phyloP scores from a whole-genome alignment of 2,329 filamentous ascomycete species.

The Plenodomus tracheiphilus region DNA sequence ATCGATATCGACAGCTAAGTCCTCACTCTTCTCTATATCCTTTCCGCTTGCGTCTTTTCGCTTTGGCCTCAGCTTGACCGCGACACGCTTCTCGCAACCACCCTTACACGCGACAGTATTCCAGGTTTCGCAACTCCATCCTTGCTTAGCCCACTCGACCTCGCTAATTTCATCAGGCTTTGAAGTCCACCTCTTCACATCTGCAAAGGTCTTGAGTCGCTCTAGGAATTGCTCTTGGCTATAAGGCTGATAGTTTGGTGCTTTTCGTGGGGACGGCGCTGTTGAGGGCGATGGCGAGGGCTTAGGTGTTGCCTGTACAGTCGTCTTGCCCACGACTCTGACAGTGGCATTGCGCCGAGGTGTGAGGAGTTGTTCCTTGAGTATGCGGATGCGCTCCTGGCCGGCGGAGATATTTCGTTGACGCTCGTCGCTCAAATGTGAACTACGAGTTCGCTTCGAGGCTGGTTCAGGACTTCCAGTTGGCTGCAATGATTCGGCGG shows the following conservation, averaged over 20 bases:
- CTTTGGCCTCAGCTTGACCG: slow-evolving; percentile 70
- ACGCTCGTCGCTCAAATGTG: slow-evolving; percentile 31
- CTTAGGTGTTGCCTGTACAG: slow-evolving; percentile 20
- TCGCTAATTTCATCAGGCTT: slow-evolving; percentile 87
- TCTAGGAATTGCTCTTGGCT: slow-evolving; percentile 81
- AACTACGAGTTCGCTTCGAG: slow-evolving; percentile 41
- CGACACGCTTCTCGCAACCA: slow-evolving; percentile 80
- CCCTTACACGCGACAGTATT: slow-evolving; percentile 82
- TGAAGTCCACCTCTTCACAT: slow-evolving; percentile 89
- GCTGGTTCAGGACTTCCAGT: slow-evolving; percentile 33
- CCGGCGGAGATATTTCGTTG: slow-evolving; percentile 32
- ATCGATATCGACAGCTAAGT: slow-evolving; percentile 53
- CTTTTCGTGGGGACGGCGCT: slow-evolving; percentile 35
- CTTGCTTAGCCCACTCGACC: slow-evolving; percentile 90
- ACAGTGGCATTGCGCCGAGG: slow-evolving; percentile 31
- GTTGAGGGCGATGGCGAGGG: background rate
- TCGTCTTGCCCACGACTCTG: slow-evolving; percentile 33
- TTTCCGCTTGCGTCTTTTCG: slow-evolving; percentile 49
- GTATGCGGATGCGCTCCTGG: slow-evolving; percentile 33
- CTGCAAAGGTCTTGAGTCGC: slow-evolving; percentile 83
- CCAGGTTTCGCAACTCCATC: slow-evolving; percentile 75
- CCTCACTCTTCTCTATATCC: slow-evolving; percentile 57
- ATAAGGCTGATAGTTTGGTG: slow-evolving; percentile 79
- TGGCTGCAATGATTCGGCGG: slow-evolving; percentile 29
- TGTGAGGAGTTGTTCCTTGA: slow-evolving; percentile 39